Conservation (phyloP, 768 basidiomycete genomes). For the Lentinula aciculospora region DNA sequence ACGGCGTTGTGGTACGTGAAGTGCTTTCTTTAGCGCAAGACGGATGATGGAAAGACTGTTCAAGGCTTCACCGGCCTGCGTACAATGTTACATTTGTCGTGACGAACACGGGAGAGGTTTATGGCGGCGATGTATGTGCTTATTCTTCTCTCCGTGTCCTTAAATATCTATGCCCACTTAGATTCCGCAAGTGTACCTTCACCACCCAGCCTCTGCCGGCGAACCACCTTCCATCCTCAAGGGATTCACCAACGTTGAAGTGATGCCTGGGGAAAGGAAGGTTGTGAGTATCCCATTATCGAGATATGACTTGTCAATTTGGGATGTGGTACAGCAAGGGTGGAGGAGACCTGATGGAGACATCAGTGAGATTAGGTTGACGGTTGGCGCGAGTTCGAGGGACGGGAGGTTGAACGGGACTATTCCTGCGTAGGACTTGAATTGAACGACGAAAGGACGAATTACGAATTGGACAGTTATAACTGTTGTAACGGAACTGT, state of each 20-base stretch:
- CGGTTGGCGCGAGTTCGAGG: conserved; percentile 66
- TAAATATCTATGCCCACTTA: conserved; percentile 16
- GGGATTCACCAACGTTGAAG: conserved; percentile 59
- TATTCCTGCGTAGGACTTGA: conserved; percentile 13
- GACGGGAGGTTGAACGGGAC: conserved; percentile 49
- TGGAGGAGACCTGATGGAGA: conserved; percentile 67
- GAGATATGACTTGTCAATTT: conserved; percentile 66
- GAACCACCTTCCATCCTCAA: conserved; percentile 70
- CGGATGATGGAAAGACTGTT: background rate
- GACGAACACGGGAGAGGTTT: conserved; percentile 53
- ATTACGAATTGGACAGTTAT: too few relatives aligned
- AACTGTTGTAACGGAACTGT: too few relatives aligned
- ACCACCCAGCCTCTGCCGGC: conserved; percentile 54
- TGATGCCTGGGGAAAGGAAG: conserved; percentile 40
- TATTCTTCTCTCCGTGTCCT: background rate
- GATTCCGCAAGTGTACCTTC: conserved; percentile 74
- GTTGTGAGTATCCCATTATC: conserved; percentile 54
- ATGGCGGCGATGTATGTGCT: conserved; percentile 52
- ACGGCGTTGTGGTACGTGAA: conserved; percentile 49
- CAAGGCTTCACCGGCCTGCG: conserved; percentile 61
- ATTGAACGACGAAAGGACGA: too few relatives aligned
- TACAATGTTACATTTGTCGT: conserved; percentile 61
- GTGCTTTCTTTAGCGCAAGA: background rate
- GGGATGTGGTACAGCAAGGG: conserved; percentile 70
- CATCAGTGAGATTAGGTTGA: conserved; percentile 55